phyloP scores from a whole-genome alignment of 1,284 basidiomycete genomes.

The Fomitopsis betulina region DNA sequence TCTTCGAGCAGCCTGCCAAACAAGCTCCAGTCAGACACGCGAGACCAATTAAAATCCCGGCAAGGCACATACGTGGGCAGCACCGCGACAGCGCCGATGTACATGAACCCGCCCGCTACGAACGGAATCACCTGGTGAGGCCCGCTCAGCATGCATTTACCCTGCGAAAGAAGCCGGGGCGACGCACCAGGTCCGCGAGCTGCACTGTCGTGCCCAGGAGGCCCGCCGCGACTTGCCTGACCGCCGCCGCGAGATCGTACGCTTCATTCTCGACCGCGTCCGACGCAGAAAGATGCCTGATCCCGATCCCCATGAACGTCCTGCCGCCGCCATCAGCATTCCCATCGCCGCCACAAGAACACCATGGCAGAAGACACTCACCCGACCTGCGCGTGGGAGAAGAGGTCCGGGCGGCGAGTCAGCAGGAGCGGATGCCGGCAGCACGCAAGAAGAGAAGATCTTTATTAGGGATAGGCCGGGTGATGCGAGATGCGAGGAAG shows the following conservation, averaged over 20 bases:
- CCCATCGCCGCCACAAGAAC: background rate
- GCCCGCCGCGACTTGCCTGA: conserved; percentile 68
- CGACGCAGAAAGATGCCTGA: conserved; percentile 63
- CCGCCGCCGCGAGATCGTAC: conserved; percentile 61
- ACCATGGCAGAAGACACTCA: conserved; percentile 6
- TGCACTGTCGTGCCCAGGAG: conserved; percentile 78
- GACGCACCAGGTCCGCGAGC: conserved; percentile 69
- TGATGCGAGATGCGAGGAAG: background rate
- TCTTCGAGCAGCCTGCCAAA: conserved; percentile 69
- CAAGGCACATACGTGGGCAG: conserved; percentile 64
- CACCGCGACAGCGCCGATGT: conserved; percentile 88
- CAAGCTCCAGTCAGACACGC: background rate
- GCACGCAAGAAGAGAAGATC: background rate
- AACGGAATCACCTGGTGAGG: conserved; percentile 75
- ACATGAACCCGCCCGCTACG: conserved; percentile 89
- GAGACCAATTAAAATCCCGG: background rate
- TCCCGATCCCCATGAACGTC: conserved; percentile 87
- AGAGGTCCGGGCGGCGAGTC: background rate
- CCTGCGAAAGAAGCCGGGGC: background rate
- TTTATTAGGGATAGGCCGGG: background rate
- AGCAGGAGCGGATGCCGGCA: background rate
- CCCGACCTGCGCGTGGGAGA: conserved; percentile 20
- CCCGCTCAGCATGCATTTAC: conserved; percentile 9
- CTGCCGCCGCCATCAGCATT: conserved; percentile 30
- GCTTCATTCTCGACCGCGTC: conserved; percentile 36